These are phyloP conservation scores for Cercospora sp. DNA, from an alignment of 2,329 filamentous ascomycete genomes.

Conservation along the genomic window DNA sequence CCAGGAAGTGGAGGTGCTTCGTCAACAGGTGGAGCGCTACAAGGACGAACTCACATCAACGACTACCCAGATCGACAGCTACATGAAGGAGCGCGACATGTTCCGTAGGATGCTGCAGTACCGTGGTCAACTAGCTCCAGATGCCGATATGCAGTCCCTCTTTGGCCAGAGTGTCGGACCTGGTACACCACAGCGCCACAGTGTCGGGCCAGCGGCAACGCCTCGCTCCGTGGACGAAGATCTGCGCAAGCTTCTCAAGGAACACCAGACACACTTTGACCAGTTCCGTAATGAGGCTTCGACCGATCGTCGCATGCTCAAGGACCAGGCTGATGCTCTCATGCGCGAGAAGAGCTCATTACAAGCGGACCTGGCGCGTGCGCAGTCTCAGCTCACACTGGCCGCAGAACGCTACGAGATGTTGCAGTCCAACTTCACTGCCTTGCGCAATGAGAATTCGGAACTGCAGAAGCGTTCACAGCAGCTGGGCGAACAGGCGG, in stretches of 20 bases:
- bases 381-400: constrained; percentile 77
- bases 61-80: constrained; percentile 82
- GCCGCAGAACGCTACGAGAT: constrained; percentile 85
- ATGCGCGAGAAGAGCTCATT: constrained; percentile 79
- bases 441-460: constrained; percentile 79
- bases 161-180: constrained; percentile 68
- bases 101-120: constrained; percentile 93
- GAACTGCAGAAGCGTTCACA: constrained; percentile 84
- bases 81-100: constrained; percentile 94
- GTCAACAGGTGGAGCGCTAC: constrained; percentile 73
- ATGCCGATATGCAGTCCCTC: constrained; percentile 63
- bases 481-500: constrained; percentile 74
- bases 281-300: constrained; percentile 82
- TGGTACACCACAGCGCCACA: constrained; percentile 48
- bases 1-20: constrained; percentile 68
- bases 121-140: constrained; percentile 61
- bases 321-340: constrained; percentile 79
- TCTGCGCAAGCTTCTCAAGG: constrained; percentile 76
- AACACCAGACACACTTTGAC: constrained; percentile 88
- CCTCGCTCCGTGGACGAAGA: constrained; percentile 62
- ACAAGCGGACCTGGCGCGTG: constrained; percentile 77
- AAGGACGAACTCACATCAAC: constrained; percentile 84
- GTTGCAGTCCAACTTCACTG: constrained; percentile 81
- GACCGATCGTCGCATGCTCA: constrained; percentile 77
- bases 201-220: constrained; percentile 42